These are phyloP conservation scores for Hyphopichia wangnamkhiaoensis DNA, from an alignment of 1,139 yeast genomes.

Conservation along the genomic window DNA sequence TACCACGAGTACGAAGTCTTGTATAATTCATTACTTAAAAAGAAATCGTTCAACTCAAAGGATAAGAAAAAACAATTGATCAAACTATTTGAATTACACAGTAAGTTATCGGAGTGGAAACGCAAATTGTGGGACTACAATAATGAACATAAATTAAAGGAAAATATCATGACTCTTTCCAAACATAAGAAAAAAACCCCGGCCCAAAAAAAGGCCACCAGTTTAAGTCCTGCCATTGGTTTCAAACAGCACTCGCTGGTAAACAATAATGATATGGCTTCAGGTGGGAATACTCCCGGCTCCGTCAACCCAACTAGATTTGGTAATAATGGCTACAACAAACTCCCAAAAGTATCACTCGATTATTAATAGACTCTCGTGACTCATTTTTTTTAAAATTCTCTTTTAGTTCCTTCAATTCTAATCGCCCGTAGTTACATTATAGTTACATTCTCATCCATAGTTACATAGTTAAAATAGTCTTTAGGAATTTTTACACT, in stretches of 20 bases:
- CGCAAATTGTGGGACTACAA: slow-evolving; percentile 37
- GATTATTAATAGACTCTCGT: too few relatives aligned
- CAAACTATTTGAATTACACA: slow-evolving; percentile 37
- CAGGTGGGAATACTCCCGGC: neutral
- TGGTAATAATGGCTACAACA: neutral
- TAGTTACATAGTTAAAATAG: too few relatives aligned
- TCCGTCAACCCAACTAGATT: neutral
- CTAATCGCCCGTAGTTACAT: too few relatives aligned
- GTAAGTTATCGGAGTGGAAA: slow-evolving; percentile 36
- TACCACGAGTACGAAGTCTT: slow-evolving; percentile 42
- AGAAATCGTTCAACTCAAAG: slow-evolving; percentile 7
- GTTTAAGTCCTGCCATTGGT: neutral
- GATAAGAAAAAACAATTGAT: slow-evolving; percentile 23
- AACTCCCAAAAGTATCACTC: neutral
- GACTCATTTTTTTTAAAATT: too few relatives aligned
- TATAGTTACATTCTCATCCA: too few relatives aligned
- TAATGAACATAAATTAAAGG: slow-evolving; percentile 31
- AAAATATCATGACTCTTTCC: slow-evolving; percentile 34
- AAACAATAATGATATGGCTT: neutral
- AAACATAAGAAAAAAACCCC: slow-evolving; percentile 31
- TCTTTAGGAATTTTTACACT: too few relatives aligned
- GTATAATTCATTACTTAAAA: slow-evolving; percentile 22
- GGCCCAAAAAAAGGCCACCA: neutral
- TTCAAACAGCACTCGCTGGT: too few relatives aligned
- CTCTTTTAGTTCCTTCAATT: too few relatives aligned